These are phyloP conservation scores for Podosphaera xanthii DNA, from an alignment of 2,329 filamentous ascomycete genomes.

Conservation along the genomic window DNA sequence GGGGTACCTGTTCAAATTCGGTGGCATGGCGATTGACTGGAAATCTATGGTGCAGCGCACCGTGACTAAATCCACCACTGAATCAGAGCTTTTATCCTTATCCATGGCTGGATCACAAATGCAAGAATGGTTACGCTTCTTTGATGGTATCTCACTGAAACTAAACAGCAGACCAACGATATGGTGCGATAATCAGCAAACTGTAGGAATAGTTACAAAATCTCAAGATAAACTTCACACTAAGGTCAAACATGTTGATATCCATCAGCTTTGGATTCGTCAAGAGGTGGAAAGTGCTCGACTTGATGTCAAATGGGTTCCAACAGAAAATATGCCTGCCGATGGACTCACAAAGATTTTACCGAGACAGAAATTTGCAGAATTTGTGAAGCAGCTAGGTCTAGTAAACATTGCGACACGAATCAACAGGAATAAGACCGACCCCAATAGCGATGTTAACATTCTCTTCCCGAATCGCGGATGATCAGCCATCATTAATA, in stretches of 20 bases:
- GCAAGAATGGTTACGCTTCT: background rate
- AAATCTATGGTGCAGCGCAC: background rate
- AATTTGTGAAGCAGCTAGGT: background rate
- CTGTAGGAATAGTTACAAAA: background rate
- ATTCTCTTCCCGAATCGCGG: too few relatives aligned
- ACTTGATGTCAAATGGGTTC: background rate
- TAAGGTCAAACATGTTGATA: background rate
- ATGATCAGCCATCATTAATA: too few relatives aligned
- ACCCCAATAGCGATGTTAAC: too few relatives aligned
- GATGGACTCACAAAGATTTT: background rate
- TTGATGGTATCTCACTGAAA: background rate
- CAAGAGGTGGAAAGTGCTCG: background rate
- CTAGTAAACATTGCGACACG: too few relatives aligned
- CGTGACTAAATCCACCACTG: too few relatives aligned
- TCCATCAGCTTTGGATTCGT: background rate
- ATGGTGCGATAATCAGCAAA: conserved; percentile 1
- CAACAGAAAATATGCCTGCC: background rate
- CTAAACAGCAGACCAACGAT: background rate
- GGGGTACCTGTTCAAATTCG: background rate
- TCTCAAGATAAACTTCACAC: background rate
- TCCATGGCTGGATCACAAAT: background rate
- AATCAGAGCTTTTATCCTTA: background rate
- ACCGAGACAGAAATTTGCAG: background rate
- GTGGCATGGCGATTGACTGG: background rate
- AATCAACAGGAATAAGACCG: too few relatives aligned